These are phyloP conservation scores for Rachicladosporium sp. DNA, from an alignment of 2,329 filamentous ascomycete genomes.

Conservation along the genomic window DNA sequence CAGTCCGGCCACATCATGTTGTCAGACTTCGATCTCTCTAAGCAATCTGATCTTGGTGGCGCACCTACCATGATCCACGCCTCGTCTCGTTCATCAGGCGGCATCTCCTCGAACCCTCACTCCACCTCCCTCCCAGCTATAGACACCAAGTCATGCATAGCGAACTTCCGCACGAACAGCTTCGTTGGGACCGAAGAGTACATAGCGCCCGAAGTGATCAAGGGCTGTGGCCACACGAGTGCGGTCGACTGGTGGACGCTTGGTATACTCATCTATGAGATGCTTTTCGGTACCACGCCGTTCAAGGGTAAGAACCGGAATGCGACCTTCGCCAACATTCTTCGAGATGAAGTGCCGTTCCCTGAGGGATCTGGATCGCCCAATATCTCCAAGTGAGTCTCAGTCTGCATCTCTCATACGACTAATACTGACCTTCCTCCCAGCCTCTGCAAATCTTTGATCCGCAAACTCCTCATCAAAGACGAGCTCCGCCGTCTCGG, in stretches of 20 bases:
- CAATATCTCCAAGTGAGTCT: constrained; percentile 77
- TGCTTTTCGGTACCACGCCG: constrained; percentile 95
- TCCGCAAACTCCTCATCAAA: constrained; percentile 94
- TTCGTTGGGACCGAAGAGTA: constrained; percentile 99
- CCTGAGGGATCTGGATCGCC: constrained; percentile 75
- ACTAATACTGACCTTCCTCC: background rate
- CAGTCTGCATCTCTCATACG: constrained; percentile 1
- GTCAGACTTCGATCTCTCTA: constrained; percentile 95
- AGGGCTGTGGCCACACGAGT: constrained; percentile 84
- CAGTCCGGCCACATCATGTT: constrained; percentile 99
- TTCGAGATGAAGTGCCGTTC: constrained; percentile 91
- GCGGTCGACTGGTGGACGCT: constrained; percentile 99
- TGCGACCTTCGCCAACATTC: constrained; percentile 92
- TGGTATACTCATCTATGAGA: constrained; percentile 94
- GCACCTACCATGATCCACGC: constrained; percentile 90
- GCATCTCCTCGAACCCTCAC: constrained; percentile 52
- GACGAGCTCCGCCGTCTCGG: constrained; percentile 89
- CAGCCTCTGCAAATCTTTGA: constrained; percentile 90
- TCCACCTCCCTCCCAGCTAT: constrained; percentile 78
- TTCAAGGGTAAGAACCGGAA: constrained; percentile 99
- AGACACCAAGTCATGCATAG: constrained; percentile 95
- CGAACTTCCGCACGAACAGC: constrained; percentile 94
- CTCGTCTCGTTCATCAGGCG: constrained; percentile 25
- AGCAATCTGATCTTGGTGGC: constrained; percentile 91
- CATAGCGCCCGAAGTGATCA: constrained; percentile 97